These are phyloP conservation scores for Trypanosoma cruzi DNA, from an alignment of 208 protist species.

Conservation along the genomic window DNA sequence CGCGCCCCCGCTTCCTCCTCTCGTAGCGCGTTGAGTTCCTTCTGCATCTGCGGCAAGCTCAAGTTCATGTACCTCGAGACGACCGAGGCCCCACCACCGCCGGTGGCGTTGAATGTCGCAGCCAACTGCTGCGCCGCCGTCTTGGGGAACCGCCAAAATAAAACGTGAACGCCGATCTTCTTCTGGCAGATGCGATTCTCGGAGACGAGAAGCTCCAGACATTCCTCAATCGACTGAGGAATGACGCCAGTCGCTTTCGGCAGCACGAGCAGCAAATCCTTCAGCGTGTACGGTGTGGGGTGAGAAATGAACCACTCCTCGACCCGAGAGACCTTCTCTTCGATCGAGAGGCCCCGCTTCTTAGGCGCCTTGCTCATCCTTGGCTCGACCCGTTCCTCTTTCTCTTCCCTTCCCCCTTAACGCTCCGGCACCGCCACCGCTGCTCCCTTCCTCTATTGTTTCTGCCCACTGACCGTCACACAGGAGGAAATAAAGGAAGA, in stretches of 20 bases:
- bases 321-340: constrained; percentile 74
- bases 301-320: constrained; percentile 64
- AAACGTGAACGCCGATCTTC: constrained; percentile 69
- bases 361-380: constrained; percentile 32
- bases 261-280: constrained; percentile 64
- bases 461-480: too few species aligned
- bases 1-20: constrained; percentile 13
- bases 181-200: constrained; percentile 70
- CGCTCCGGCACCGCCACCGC: not conserved
- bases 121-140: constrained; percentile 38
- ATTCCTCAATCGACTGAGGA: constrained; percentile 83
- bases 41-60: constrained; percentile 11
- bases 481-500: too few species aligned
- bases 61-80: constrained; percentile 23
- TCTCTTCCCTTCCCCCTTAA: not conserved
- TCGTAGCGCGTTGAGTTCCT: constrained; percentile 6
- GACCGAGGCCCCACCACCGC: not conserved
- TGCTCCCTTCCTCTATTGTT: not conserved
- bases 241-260: constrained; percentile 81
- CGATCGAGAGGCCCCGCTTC: constrained; percentile 85
- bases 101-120: constrained; percentile 2
- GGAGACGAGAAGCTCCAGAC: constrained; percentile 73
- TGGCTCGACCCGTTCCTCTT: not conserved
- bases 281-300: constrained; percentile 77
- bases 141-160: constrained; percentile 82